phyloP scores from a whole-genome alignment of 768 basidiomycete genomes.

The Trametes cinnabarina region DNA sequence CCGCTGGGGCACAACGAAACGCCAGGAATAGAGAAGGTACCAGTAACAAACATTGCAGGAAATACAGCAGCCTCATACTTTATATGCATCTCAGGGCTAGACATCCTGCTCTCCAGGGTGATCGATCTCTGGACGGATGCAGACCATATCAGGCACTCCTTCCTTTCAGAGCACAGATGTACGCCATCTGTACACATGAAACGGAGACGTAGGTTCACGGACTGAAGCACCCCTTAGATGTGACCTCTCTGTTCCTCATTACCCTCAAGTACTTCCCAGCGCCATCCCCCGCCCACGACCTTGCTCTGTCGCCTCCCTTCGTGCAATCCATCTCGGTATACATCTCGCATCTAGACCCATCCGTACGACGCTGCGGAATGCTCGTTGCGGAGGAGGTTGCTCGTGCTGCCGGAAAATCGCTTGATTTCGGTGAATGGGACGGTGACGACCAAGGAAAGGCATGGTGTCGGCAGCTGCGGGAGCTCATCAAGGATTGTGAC shows the following conservation, averaged over 20 bases:
- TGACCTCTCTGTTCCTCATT: slow-evolving; percentile 70
- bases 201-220: too few relatives aligned
- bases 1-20: slow-evolving; percentile 45
- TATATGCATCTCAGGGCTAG: slow-evolving; percentile 41
- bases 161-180: slow-evolving; percentile 76
- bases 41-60: not conserved
- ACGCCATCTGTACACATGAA: too few relatives aligned
- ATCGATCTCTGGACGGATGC: slow-evolving; percentile 71
- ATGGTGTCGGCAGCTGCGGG: slow-evolving; percentile 64
- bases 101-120: slow-evolving; percentile 45
- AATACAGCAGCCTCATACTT: not conserved
- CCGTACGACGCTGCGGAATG: slow-evolving; percentile 89
- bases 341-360: slow-evolving; percentile 71
- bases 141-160: slow-evolving; percentile 78
- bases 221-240: slow-evolving; percentile 45
- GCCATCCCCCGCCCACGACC: slow-evolving; percentile 39
- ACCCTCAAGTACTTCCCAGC: slow-evolving; percentile 57
- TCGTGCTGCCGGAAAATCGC: slow-evolving; percentile 53
- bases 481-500: slow-evolving; percentile 50
- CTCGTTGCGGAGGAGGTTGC: slow-evolving; percentile 83
- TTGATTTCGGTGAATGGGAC: slow-evolving; percentile 85
- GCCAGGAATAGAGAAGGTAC: slow-evolving; percentile 33
- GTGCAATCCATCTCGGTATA: slow-evolving; percentile 71
- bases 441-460: slow-evolving; percentile 62
- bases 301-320: slow-evolving; percentile 59